These are phyloP conservation scores for Colletotrichum cereale DNA, from an alignment of 2,329 filamentous ascomycete genomes.

Conservation along the genomic window DNA sequence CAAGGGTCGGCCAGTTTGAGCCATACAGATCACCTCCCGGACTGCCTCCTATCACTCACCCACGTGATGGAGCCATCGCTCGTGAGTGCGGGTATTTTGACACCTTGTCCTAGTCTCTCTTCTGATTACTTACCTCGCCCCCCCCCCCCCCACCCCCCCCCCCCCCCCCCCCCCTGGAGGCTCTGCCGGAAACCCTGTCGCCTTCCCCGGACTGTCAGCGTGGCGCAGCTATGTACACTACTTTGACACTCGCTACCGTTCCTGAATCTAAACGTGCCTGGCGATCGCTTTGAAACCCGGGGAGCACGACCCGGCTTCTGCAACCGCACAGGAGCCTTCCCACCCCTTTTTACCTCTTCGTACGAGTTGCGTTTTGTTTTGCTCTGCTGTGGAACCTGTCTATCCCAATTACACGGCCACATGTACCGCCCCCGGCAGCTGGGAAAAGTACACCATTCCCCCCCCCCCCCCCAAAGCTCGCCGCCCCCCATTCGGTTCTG, in stretches of 20 bases:
- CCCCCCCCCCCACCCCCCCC: not conserved
- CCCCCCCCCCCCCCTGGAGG: conserved; percentile 15
- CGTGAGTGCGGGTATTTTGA: not conserved
- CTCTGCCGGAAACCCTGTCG: conserved; percentile 37
- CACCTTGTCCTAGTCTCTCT: not conserved
- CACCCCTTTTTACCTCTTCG: not conserved
- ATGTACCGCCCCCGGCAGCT: conserved; percentile 9
- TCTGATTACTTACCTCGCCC: not conserved
- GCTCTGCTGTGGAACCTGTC: not conserved
- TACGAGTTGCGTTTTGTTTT: not conserved
- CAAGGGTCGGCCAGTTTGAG: not conserved
- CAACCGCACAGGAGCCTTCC: not conserved
- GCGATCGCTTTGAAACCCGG: conserved; percentile 35
- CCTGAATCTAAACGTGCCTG: conserved; percentile 24
- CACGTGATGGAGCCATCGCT: conserved; percentile 11
- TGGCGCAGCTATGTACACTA: conserved; percentile 24
- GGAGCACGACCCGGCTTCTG: conserved; percentile 15
- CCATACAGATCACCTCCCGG: not conserved
- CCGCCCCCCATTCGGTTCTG: not conserved
- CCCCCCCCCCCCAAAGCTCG: not conserved
- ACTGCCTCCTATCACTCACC: conserved; percentile 6
- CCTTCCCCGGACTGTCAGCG: conserved; percentile 30
- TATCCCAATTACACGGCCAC: conserved; percentile 23
- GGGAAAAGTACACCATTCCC: not conserved
- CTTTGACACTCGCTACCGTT: conserved; percentile 16